Conservation (phyloP, 2,329 filamentous ascomycete genomes). For the Coniochaeta sp. region DNA sequence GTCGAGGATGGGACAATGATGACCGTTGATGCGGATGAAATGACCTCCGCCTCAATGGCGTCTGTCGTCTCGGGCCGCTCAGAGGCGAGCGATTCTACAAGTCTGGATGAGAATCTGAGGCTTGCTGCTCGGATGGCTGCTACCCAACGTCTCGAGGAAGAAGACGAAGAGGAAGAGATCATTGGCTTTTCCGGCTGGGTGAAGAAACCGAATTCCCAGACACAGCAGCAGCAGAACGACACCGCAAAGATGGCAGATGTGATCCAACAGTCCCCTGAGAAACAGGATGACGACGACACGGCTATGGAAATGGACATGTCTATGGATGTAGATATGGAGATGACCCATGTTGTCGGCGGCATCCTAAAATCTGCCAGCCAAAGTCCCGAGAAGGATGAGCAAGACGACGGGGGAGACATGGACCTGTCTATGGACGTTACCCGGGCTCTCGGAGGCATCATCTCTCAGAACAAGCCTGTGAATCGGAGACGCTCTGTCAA, state of each 20-base stretch:
- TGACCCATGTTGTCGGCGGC: conserved; percentile 39
- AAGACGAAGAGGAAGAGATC: conserved; percentile 54
- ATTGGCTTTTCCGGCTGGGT: conserved; percentile 69
- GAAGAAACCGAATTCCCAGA: conserved; percentile 41
- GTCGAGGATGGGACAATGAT: conserved; percentile 74
- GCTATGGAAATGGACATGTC: conserved; percentile 52
- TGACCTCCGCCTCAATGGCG: conserved; percentile 60
- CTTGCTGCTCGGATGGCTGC: conserved; percentile 70
- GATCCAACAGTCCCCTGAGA: conserved; percentile 6
- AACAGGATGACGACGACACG: conserved; percentile 30
- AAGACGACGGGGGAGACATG: conserved; percentile 44
- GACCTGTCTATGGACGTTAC: conserved; percentile 96
- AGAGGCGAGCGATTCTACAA: conserved; percentile 62
- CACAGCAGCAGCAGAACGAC: conserved; percentile 25
- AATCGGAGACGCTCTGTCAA: conserved; percentile 15
- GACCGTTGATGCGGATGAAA: conserved; percentile 74
- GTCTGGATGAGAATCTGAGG: conserved; percentile 69
- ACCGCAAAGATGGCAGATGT: conserved; percentile 34
- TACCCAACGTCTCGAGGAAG: conserved; percentile 57
- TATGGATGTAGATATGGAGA: conserved; percentile 45
- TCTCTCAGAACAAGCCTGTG: conserved; percentile 37
- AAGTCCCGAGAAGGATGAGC: conserved; percentile 5
- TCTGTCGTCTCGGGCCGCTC: conserved; percentile 49
- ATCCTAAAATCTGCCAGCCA: conserved; percentile 24
- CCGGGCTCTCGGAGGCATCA: conserved; percentile 70